A percentile compares a stretch with the other conserved stretches of the same genome.
Evolutionary conservation across 768 basidiomycete species (phyloP).

Genomic region (Ramaria sp.): DNA sequence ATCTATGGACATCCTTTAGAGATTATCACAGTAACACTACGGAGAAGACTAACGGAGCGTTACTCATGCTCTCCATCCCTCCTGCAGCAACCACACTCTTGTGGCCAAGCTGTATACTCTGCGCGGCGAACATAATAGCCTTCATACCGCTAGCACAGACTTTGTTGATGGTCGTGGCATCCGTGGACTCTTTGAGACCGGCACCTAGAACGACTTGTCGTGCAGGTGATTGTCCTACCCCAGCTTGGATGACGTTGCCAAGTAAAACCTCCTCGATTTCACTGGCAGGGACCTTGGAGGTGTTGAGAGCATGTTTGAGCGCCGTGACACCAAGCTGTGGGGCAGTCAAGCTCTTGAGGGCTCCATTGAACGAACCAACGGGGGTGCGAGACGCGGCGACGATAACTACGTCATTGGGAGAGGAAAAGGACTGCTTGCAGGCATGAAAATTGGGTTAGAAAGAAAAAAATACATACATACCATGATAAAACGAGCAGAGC

Average conservation of each 20-base stretch:
- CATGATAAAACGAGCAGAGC: conserved; percentile 12
- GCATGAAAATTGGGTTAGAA: background rate
- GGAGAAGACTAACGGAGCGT: conserved; percentile 72
- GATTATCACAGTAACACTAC: conserved; percentile 4
- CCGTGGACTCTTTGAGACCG: conserved; percentile 76
- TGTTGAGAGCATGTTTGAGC: conserved; percentile 81
- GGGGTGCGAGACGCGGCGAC: conserved; percentile 91
- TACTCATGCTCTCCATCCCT: conserved; percentile 99
- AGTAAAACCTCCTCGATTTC: conserved; percentile 93
- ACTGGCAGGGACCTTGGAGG: conserved; percentile 69
- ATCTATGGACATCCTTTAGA: conserved; percentile 30
- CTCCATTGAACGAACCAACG: conserved; percentile 85
- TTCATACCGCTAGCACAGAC: conserved; percentile 98
- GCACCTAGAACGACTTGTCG: conserved; percentile 89
- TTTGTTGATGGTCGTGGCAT: conserved; percentile 99
- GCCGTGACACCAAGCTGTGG: conserved; percentile 84
- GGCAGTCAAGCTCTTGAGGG: conserved; percentile 80
- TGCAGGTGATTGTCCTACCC: conserved; percentile 96
- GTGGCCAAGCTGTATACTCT: conserved; percentile 81
- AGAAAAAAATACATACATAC: conserved; percentile 1
- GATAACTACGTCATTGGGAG: conserved; percentile 80
- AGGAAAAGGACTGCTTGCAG: conserved; percentile 19
- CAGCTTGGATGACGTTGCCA: conserved; percentile 96
- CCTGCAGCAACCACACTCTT: conserved; percentile 83
- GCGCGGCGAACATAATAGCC: conserved; percentile 87